Percentiles rank a stretch among this genome's conserved stretches.
phyloP scores from a whole-genome alignment of 2,329 filamentous ascomycete genomes.

The Trichoderma simmonsii region DNA sequence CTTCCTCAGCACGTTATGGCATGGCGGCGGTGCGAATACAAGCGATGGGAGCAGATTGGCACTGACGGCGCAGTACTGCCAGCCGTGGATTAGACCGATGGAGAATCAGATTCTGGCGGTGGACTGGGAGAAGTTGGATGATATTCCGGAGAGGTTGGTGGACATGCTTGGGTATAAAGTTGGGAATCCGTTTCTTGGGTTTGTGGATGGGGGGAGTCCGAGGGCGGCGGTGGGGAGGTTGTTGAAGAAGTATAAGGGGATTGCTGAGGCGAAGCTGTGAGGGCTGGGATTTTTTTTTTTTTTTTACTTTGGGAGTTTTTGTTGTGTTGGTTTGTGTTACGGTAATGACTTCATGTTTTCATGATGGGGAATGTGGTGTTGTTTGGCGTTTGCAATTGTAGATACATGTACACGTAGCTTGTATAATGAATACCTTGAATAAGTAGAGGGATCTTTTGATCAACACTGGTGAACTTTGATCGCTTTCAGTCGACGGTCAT shows the following conservation, averaged over 20 bases:
- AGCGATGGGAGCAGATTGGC: slow-evolving; percentile 31
- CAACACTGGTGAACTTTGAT: too few species aligned
- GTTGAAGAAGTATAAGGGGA: slow-evolving; percentile 18
- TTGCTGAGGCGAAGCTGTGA: neutral
- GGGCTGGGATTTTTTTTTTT: neutral
- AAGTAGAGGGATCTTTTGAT: too few species aligned
- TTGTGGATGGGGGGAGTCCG: slow-evolving; percentile 25
- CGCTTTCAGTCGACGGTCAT: too few species aligned
- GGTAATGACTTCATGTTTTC: neutral
- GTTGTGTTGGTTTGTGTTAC: neutral
- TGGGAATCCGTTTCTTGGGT: slow-evolving; percentile 25
- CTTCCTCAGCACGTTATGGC: slow-evolving; percentile 36
- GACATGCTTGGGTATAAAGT: slow-evolving; percentile 28
- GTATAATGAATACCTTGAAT: too few species aligned
- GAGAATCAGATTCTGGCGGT: slow-evolving; percentile 38
- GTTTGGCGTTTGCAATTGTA: neutral
- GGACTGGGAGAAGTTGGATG: slow-evolving; percentile 27
- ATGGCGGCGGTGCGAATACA: slow-evolving; percentile 37
- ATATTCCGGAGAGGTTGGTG: slow-evolving; percentile 25
- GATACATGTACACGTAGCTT: neutral
- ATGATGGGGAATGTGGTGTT: neutral
- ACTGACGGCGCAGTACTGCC: slow-evolving; percentile 40
- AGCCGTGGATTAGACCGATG: slow-evolving; percentile 38
- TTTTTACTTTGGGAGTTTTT: neutral
- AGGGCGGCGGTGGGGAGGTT: slow-evolving; percentile 21